Conservation (phyloP, 345 rosid genomes). For the Lumnitzera racemosa region DNA sequence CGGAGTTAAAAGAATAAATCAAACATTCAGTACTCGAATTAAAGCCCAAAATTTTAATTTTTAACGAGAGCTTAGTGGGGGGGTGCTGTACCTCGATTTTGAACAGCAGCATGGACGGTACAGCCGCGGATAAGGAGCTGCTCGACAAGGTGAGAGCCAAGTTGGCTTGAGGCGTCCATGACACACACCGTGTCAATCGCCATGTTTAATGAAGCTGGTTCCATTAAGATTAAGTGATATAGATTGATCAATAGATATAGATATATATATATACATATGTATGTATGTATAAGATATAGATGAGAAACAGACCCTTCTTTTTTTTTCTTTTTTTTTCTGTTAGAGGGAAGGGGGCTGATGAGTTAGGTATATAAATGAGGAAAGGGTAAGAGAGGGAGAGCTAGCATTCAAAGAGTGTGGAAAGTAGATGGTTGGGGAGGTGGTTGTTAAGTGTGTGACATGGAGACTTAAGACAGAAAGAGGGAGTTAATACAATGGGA, state of each 20-base stretch:
- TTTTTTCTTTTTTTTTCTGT: too few relatives aligned
- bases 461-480: too few relatives aligned
- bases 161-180: slow-evolving; percentile 54
- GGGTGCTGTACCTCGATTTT: slow-evolving; percentile 24
- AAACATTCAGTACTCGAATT: neutral
- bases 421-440: slow-evolving; percentile 5
- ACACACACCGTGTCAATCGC: slow-evolving; percentile 36
- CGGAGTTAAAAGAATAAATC: neutral
- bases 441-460: neutral
- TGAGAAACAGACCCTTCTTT: neutral
- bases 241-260: neutral
- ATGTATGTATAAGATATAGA: neutral
- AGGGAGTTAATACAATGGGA: too few relatives aligned
- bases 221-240: slow-evolving; percentile 19
- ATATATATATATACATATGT: too few relatives aligned
- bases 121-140: slow-evolving; percentile 43
- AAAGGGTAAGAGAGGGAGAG: neutral
- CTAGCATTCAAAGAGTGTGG: slow-evolving; percentile 12
- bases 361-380: neutral
- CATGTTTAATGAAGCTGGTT: slow-evolving; percentile 21
- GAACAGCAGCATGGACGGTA: slow-evolving; percentile 54
- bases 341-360: neutral
- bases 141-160: slow-evolving; percentile 39
- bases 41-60: neutral
- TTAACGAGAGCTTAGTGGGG: neutral